A percentile compares a stretch with the other conserved stretches of the same genome.
These are phyloP conservation scores for Pseudophaeomoniella oleicola DNA, from an alignment of 2,329 filamentous ascomycete species.

Conservation along the genomic window DNA sequence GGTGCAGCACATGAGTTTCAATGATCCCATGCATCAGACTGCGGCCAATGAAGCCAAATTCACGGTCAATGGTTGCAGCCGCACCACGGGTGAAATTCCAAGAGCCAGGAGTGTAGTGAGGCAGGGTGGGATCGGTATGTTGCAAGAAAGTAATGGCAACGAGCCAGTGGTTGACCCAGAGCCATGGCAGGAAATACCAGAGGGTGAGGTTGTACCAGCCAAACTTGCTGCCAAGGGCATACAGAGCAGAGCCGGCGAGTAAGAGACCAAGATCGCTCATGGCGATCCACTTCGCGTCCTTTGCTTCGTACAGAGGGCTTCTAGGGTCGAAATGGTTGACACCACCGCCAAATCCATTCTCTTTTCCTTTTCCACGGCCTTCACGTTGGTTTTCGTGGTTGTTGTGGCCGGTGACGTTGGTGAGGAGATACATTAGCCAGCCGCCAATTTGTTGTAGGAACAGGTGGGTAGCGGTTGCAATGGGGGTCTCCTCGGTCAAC, in stretches of 20 bases:
- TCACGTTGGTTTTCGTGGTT: slow-evolving; percentile 81
- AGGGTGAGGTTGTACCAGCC: slow-evolving; percentile 78
- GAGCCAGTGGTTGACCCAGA: slow-evolving; percentile 99
- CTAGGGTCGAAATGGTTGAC: slow-evolving; percentile 91
- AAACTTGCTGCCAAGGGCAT: slow-evolving; percentile 58
- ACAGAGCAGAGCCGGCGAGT: slow-evolving; percentile 47
- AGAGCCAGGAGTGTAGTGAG: slow-evolving; percentile 72
- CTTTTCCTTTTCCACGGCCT: slow-evolving; percentile 85
- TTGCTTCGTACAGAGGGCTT: slow-evolving; percentile 82
- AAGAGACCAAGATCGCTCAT: slow-evolving; percentile 72
- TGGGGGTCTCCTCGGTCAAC: slow-evolving; percentile 86
- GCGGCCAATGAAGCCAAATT: slow-evolving; percentile 91
- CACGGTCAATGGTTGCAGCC: slow-evolving; percentile 89
- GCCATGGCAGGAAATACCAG: slow-evolving; percentile 90
- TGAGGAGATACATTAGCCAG: slow-evolving; percentile 82
- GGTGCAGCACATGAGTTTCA: slow-evolving; percentile 94
- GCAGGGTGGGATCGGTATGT: slow-evolving; percentile 87
- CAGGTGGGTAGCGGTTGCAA: slow-evolving; percentile 60
- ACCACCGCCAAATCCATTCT: slow-evolving; percentile 62
- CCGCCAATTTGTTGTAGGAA: slow-evolving; percentile 77
- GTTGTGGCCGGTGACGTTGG: slow-evolving; percentile 94
- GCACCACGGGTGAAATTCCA: slow-evolving; percentile 94
- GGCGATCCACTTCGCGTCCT: slow-evolving; percentile 74
- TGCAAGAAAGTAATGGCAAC: slow-evolving; percentile 96
- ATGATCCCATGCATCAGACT: slow-evolving; percentile 88